Evolutionary conservation across 495 filamentous ascomycete genomes (phyloP), one percentile per base, ranked within the genome.

Genomic region (Hypoxylon subgilvum): DNA sequence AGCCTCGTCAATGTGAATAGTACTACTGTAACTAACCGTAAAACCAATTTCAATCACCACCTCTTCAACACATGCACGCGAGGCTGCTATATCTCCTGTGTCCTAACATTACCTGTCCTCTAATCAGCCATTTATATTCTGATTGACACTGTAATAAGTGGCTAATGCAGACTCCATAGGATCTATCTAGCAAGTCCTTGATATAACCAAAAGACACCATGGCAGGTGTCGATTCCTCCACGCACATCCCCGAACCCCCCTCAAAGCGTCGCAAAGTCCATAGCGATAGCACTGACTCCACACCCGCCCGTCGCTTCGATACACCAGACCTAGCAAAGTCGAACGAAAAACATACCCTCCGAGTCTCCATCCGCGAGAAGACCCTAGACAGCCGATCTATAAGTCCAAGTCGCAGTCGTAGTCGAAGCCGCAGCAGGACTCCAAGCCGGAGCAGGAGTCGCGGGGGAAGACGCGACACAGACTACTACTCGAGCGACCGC

Each of bases 231-330:
- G 69, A 73, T 42, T 61, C 71, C 4, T 41, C 58, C 22, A 45
- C 40, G 6, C 44, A 17, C 3, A 46, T 43, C 10, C 35, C 66
- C 5, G 70, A 67, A 16, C 76, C 77, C 10, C 79, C 79, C 4
- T 70, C 80, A 13, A 85, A 84, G 64, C 77, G 83, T 27, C 82
- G 85, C 39, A 80, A 82, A 57, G 72, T 85, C 16, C 72, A 79
- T 59, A 75, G 74, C 34, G 75, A 75, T 58, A 75, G 68, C 60
- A 49, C 66, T 51, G 66, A 69, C 35, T 65, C 69, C 18, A 74
- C 71, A 8, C 69, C 74, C 10, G 31, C 25, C n/a, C 30, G 22
- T 10, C 66, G 57, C 22, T 72, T 71, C 46, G 57, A 63, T 19
- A 72, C 69, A 30, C 69, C 72, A 14, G 61, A 64, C 7, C n/a